Conservation (phyloP, 768 basidiomycete genomes). For the Suillus sp. region DNA sequence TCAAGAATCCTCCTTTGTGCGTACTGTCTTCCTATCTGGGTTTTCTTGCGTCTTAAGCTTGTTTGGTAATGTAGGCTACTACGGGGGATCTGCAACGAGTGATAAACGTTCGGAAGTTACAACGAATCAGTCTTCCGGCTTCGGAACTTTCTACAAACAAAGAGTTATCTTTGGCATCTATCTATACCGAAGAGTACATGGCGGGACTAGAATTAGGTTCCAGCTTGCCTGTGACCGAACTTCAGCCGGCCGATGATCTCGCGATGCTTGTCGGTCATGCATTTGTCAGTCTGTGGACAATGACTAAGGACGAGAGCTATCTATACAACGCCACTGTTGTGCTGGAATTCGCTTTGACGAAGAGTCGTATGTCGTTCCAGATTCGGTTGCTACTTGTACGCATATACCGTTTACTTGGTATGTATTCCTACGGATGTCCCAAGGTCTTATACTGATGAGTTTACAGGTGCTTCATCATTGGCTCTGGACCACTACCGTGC, state of each 20-base stretch:
- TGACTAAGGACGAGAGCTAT: slow-evolving; percentile 54
- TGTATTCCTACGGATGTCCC: slow-evolving; percentile 15
- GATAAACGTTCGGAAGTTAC: slow-evolving; percentile 77
- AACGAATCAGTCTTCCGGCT: slow-evolving; percentile 57
- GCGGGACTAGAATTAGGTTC: slow-evolving; percentile 67
- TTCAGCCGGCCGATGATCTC: slow-evolving; percentile 88
- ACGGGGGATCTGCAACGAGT: slow-evolving; percentile 58
- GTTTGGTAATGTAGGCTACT: slow-evolving; percentile 42
- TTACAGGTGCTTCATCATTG: slow-evolving; percentile 66
- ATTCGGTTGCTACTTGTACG: slow-evolving; percentile 76
- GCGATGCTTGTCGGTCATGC: slow-evolving; percentile 72
- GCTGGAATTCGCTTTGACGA: slow-evolving; percentile 70
- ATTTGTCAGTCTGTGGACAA: slow-evolving; percentile 63
- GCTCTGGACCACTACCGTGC: slow-evolving; percentile 79
- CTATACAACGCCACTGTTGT: slow-evolving; percentile 66
- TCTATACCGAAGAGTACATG: slow-evolving; percentile 64
- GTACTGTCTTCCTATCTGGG: slow-evolving; percentile 22
- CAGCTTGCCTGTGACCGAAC: slow-evolving; percentile 68
- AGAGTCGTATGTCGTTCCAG: slow-evolving; percentile 80
- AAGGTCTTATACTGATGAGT: not conserved
- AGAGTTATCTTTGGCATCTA: slow-evolving; percentile 53
- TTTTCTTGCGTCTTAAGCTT: not conserved
- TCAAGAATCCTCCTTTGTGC: slow-evolving; percentile 51
- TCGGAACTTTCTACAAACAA: slow-evolving; percentile 55
- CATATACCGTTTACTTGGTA: slow-evolving; percentile 82